Conservation (phyloP, 2,329 filamentous ascomycete genomes). For the Neofusicoccum parvum region DNA sequence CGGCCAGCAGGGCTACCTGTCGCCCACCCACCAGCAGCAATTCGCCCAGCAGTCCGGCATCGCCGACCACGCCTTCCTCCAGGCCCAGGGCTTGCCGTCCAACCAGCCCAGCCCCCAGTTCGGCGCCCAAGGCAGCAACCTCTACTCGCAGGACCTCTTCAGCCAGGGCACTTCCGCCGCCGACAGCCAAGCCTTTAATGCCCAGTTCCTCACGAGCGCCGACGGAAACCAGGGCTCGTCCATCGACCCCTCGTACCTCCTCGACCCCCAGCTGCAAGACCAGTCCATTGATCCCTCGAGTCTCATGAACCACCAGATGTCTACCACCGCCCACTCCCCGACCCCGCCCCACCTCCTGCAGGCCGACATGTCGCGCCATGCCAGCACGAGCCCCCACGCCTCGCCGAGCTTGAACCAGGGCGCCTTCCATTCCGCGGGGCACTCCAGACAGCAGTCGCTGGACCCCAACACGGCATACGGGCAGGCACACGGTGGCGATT, state of each 20-base stretch:
- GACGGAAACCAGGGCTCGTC: slow-evolving; percentile 58
- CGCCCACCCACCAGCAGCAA: slow-evolving; percentile 49
- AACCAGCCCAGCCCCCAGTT: slow-evolving; percentile 55
- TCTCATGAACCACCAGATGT: slow-evolving; percentile 52
- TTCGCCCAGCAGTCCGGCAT: slow-evolving; percentile 45
- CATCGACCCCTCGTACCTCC: slow-evolving; percentile 62
- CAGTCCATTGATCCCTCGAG: slow-evolving; percentile 49
- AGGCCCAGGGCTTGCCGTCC: slow-evolving; percentile 48
- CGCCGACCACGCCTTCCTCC: slow-evolving; percentile 47
- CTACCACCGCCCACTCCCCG: slow-evolving; percentile 54
- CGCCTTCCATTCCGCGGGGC: slow-evolving; percentile 55
- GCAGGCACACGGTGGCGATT: slow-evolving; percentile 59
- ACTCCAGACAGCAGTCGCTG: slow-evolving; percentile 63
- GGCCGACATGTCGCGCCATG: slow-evolving; percentile 55
- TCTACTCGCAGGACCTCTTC: slow-evolving; percentile 37
- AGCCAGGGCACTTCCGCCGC: slow-evolving; percentile 30
- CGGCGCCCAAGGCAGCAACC: slow-evolving; percentile 40
- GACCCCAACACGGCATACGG: slow-evolving; percentile 64
- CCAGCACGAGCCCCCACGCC: slow-evolving; percentile 54
- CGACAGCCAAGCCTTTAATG: slow-evolving; percentile 30
- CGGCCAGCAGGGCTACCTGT: slow-evolving; percentile 42
- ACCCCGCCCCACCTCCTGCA: slow-evolving; percentile 60
- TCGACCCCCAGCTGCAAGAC: slow-evolving; percentile 48
- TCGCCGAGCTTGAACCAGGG: slow-evolving; percentile 58
- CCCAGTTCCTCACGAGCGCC: slow-evolving; percentile 59